Conservation (phyloP, 1,284 basidiomycete species). For the Butyriboletus pseudospeciosus region DNA sequence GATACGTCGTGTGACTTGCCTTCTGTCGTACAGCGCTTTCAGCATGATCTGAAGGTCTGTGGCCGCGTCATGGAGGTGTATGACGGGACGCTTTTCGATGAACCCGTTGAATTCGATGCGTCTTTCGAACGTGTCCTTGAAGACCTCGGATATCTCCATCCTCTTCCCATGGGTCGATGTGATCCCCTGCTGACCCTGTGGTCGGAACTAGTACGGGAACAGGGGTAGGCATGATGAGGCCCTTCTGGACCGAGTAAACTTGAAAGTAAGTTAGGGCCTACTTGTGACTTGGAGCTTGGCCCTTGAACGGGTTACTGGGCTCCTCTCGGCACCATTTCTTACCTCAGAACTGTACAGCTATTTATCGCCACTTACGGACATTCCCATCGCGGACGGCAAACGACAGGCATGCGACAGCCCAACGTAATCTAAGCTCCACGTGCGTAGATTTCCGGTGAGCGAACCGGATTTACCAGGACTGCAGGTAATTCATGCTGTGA, state of each 20-base stretch:
- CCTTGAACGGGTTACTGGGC: no score
- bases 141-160: conserved; percentile 21
- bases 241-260: no score
- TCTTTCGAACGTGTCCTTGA: conserved; percentile 18
- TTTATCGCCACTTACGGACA: not conserved
- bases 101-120: not conserved
- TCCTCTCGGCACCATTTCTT: not conserved
- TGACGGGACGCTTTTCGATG: conserved; percentile 18
- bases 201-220: no score
- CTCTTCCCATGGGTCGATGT: conserved; percentile 10
- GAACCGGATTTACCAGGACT: no score
- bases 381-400: no score
- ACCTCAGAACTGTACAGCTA: conserved; percentile 27
- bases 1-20: not conserved
- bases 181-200: not conserved
- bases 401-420: no score
- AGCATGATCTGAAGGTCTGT: conserved; percentile 16
- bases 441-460: no score
- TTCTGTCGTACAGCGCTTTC: conserved; percentile 17
- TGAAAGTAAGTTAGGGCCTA: no score
- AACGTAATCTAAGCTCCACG: no score
- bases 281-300: no score
- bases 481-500: no score
- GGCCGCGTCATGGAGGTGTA: conserved; percentile 15
- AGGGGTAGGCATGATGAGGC: no score